Percentiles rank a stretch among this genome's conserved stretches.
Evolutionary conservation across 768 basidiomycete species (phyloP).

Genomic region (Russula griseocarnosa): DNA sequence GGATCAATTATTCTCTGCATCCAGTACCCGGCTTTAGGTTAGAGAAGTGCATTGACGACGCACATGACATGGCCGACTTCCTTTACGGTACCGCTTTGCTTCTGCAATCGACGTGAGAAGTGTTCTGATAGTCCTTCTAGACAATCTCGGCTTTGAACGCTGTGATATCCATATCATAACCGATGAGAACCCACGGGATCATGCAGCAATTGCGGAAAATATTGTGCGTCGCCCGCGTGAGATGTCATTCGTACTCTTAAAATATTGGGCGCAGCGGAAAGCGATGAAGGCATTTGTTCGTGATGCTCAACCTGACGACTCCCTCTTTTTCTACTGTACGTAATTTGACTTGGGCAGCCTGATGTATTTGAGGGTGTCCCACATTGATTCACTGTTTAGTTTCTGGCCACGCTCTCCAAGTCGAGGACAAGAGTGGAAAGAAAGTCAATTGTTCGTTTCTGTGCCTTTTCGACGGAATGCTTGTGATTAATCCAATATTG

Average conservation of each 20-base stretch:
- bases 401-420: slow-evolving; percentile 6
- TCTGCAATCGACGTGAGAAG: neutral
- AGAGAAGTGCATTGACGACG: neutral
- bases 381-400: neutral
- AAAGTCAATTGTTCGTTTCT: neutral
- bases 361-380: neutral
- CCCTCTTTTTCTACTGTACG: slow-evolving; percentile 7
- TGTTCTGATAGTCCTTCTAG: neutral
- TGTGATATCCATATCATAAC: neutral
- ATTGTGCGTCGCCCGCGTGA: slow-evolving; percentile 5
- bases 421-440: neutral
- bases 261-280: neutral
- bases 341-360: neutral
- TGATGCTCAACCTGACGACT: neutral
- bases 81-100: neutral
- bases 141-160: neutral
- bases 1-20: neutral
- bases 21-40: neutral
- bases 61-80: neutral
- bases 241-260: neutral
- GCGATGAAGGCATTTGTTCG: slow-evolving; percentile 5
- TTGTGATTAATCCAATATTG: neutral
- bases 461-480: neutral
- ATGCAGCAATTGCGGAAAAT: neutral
- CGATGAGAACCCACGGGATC: neutral